phyloP scores from a whole-genome alignment of 169 alveolate species.

The Pseudocohnilembus persalinus region DNA sequence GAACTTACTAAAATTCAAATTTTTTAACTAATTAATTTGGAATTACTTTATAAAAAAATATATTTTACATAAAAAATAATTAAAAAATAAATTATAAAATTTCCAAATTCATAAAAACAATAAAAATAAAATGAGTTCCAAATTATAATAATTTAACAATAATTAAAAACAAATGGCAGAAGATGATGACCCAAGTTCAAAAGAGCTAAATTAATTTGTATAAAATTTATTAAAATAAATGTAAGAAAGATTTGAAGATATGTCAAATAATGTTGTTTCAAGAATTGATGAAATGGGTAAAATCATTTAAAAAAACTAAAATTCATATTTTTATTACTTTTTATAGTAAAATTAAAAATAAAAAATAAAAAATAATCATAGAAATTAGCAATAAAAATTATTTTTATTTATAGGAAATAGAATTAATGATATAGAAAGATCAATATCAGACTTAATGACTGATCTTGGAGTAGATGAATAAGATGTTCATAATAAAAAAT shows the following conservation, averaged over 20 bases:
- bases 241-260: conserved; percentile 51
- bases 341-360: not conserved
- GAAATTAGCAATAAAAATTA: not conserved
- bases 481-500: conserved; percentile 10
- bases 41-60: too few relatives aligned
- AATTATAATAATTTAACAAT: not conserved
- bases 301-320: too few relatives aligned
- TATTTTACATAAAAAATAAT: too few relatives aligned
- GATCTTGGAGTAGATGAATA: conserved; percentile 33
- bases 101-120: too few relatives aligned
- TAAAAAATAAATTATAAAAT: too few relatives aligned
- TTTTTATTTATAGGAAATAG: conserved; percentile 23
- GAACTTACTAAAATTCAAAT: too few relatives aligned
- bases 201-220: conserved; percentile 20
- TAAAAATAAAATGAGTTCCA: too few relatives aligned
- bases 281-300: conserved; percentile 53
- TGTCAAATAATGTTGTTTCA: conserved; percentile 29
- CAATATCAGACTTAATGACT: conserved; percentile 38
- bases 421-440: conserved; percentile 42
- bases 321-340: too few relatives aligned
- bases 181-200: conserved; percentile 20
- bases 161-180: not conserved
- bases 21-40: too few relatives aligned
- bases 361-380: not conserved
- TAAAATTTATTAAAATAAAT: conserved; percentile 38